These are phyloP conservation scores for Carex cristatella DNA, from an alignment of 176 grass and related monocot genomes.

Conservation along the genomic window DNA sequence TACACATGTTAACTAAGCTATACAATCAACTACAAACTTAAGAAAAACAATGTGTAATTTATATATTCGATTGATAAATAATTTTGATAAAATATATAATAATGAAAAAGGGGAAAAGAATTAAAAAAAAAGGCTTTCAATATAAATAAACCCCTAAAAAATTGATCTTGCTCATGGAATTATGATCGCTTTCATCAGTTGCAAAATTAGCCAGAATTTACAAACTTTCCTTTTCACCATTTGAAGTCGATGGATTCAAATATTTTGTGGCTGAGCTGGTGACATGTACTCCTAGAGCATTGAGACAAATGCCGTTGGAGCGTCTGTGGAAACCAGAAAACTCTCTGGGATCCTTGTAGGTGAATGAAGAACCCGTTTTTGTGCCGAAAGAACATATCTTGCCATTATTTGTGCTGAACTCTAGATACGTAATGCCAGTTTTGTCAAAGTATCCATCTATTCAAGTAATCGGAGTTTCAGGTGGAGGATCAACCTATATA, in stretches of 20 bases:
- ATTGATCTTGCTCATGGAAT: no score
- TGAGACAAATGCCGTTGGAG: background rate
- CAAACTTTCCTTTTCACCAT: no score
- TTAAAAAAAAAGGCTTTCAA: no score
- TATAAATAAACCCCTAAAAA: no score
- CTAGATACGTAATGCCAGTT: background rate
- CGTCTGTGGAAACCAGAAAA: slow-evolving; percentile 22
- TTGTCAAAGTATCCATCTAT: slow-evolving; percentile 19
- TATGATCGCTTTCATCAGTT: no score
- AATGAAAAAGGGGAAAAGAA: no score
- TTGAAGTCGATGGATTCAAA: background rate
- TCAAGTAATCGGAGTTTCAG: slow-evolving; percentile 21
- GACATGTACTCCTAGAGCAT: slow-evolving; percentile 14
- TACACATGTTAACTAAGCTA: no score
- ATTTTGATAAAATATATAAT: no score
- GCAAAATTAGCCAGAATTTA: no score
- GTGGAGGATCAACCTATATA: slow-evolving; percentile 5
- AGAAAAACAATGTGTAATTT: no score
- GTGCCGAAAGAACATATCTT: slow-evolving; percentile 10
- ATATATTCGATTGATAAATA: no score
- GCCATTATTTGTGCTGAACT: slow-evolving; percentile 13
- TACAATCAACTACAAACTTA: no score
- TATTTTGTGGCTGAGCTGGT: background rate
- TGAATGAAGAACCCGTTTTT: slow-evolving; percentile 13
- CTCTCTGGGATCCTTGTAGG: slow-evolving; percentile 9